Percentiles rank a stretch among this genome's conserved stretches.
phyloP scores from a whole-genome alignment of 2,329 filamentous ascomycete genomes.

The Hymenoscyphus repandus region DNA sequence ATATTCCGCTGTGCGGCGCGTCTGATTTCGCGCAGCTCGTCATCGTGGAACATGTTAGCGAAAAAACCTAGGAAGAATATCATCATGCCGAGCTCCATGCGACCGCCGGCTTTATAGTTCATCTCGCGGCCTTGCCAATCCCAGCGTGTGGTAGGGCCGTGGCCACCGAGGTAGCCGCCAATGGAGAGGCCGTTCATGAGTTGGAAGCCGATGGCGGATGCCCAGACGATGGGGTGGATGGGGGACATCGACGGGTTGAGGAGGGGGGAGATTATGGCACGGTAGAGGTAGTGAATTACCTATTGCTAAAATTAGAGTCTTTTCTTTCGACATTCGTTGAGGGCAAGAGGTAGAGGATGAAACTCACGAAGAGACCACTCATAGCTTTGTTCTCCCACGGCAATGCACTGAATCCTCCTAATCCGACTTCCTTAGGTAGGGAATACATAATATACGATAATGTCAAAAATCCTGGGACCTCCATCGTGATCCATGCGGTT shows the following conservation, averaged over 20 bases:
- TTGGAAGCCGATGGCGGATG: constrained; percentile 67
- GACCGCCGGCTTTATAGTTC: constrained; percentile 32
- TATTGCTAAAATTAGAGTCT: constrained; percentile 27
- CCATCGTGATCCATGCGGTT: constrained; percentile 84
- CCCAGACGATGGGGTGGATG: constrained; percentile 66
- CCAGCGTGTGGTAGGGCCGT: constrained; percentile 59
- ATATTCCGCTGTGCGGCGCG: constrained; percentile 60
- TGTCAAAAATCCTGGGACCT: constrained; percentile 69
- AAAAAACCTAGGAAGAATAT: constrained; percentile 73
- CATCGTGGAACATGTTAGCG: constrained; percentile 84
- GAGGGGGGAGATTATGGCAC: constrained; percentile 76
- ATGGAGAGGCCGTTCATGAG: constrained; percentile 72
- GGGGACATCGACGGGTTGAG: constrained; percentile 91
- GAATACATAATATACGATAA: constrained; percentile 74
- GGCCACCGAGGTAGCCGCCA: constrained; percentile 76
- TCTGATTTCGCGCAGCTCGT: constrained; percentile 81
- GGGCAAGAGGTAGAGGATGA: neutral
- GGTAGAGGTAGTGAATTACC: constrained; percentile 85
- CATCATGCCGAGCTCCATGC: constrained; percentile 58
- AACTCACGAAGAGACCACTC: constrained; percentile 57
- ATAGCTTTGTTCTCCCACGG: constrained; percentile 77
- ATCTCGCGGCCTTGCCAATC: constrained; percentile 42
- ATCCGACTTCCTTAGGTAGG: constrained; percentile 53
- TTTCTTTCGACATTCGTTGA: neutral
- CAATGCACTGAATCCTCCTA: constrained; percentile 53